phyloP scores from a whole-genome alignment of 192 early-diverging fungal species.

The Rhizoclosmatium globosum region DNA sequence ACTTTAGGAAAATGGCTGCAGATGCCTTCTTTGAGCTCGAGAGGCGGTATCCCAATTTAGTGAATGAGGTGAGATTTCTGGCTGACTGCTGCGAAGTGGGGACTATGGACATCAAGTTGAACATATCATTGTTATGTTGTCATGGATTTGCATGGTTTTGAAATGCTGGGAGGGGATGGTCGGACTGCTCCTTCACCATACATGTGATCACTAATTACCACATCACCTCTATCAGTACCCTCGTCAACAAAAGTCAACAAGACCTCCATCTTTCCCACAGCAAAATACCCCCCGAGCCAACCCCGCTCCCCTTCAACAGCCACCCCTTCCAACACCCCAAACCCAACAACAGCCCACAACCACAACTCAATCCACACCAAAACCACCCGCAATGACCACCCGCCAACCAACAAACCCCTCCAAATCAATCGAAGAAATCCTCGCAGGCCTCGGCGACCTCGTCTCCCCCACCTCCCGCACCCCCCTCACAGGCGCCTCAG shows the following conservation, averaged over 20 bases:
- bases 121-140: too few species aligned
- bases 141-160: too few species aligned
- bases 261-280: neutral
- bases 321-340: slow-evolving; percentile 6
- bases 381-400: too few species aligned
- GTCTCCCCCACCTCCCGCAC: neutral
- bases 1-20: slow-evolving; percentile 92
- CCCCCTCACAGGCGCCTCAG: neutral
- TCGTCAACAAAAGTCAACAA: neutral
- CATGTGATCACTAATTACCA: neutral
- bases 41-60: slow-evolving; percentile 64
- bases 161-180: too few species aligned
- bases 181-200: too few species aligned
- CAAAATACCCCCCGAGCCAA: neutral
- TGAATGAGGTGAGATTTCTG: slow-evolving; percentile 37
- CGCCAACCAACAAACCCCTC: too few species aligned
- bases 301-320: neutral
- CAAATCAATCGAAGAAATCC: too few species aligned
- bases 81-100: neutral
- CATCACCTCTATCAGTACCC: neutral
- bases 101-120: neutral
- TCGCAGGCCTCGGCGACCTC: slow-evolving; percentile 19
- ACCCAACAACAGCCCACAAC: too few species aligned
- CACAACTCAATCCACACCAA: too few species aligned
- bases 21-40: slow-evolving; percentile 78